Percentiles rank a stretch among this genome's conserved stretches.
Evolutionary conservation across 441 rosid species (phyloP).

Genomic region (Geranium incanum): DNA sequence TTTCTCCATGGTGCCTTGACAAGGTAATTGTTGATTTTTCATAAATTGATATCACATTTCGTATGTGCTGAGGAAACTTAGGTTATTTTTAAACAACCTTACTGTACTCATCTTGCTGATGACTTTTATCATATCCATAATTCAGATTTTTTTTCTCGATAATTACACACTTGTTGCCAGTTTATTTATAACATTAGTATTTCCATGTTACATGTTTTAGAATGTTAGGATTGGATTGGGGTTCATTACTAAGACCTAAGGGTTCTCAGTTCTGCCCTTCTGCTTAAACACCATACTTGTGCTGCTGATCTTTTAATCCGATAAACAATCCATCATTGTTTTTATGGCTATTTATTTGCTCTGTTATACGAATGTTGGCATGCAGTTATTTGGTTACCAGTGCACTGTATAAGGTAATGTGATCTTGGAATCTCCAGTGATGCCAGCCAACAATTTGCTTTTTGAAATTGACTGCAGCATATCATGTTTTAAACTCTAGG

Average conservation of each 20-base stretch:
- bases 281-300: background rate
- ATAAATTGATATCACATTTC: constrained; percentile 9
- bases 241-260: background rate
- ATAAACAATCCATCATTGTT: background rate
- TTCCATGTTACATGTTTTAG: background rate
- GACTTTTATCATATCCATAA: background rate
- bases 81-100: background rate
- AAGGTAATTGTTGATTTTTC: constrained; percentile 47
- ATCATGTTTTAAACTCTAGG: background rate
- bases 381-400: background rate
- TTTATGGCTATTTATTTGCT: background rate
- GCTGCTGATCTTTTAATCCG: background rate
- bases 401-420: background rate
- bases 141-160: background rate
- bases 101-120: background rate
- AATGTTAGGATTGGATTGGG: background rate
- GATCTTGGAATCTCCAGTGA: background rate
- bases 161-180: background rate
- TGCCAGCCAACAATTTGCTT: background rate
- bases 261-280: background rate
- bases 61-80: background rate
- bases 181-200: background rate
- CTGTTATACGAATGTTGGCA: background rate
- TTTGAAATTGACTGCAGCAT: background rate
- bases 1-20: constrained; percentile 71